Evolutionary conservation across 176 grass and related monocot species (phyloP), one percentile per base, ranked within the genome.

Genomic region (Phragmites australis): DNA sequence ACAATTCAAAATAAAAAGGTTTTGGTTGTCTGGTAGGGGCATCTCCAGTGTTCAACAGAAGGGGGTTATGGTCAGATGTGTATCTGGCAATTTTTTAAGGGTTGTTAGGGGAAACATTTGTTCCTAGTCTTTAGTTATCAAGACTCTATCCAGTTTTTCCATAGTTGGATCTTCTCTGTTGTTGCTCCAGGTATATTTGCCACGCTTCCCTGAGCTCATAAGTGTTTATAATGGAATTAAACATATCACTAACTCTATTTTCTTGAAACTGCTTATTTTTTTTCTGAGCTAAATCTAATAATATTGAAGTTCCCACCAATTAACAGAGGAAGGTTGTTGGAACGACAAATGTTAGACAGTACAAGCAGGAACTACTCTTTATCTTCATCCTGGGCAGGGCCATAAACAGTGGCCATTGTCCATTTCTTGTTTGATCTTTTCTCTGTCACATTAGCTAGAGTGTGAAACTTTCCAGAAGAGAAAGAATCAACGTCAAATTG

Each of bases 291-390:
- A 6, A 23, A 55, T 9, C 52, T 55, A 2, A 55, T 1, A 23
- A 55, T 55, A 55, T 55, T 55, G 3, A 55, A 55, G 10, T 23
- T 21, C 21, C 52, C 1, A 37, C 50, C 50, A 8, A 53, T 53
- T 1, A 19, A 1, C 3, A n/a, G 21, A 0, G 50, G 50, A 3
- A 6, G 4, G 0, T 23, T 55, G 1, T 2, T 22, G 0, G 0
- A 0, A 2, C 6, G 1, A 9, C 6, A 23, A 6, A 55, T 23
- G 6, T 23, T 4, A 55, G 52, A 17, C 21, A 55, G 9, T 23
- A 22, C 21, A 10, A 13, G 0, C 1, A 55, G 21, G 52, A 55
- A 55, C 9, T 22, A 21, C 21, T 52, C 49, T 19, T 52, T 52
- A 6, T 21, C 5, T 1, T 52, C 49, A 0, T 52, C 49, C 1